Evolutionary conservation across 305 asterid genomes (phyloP), one percentile per base, ranked within the genome.

Genomic region (Withania somnifera): DNA sequence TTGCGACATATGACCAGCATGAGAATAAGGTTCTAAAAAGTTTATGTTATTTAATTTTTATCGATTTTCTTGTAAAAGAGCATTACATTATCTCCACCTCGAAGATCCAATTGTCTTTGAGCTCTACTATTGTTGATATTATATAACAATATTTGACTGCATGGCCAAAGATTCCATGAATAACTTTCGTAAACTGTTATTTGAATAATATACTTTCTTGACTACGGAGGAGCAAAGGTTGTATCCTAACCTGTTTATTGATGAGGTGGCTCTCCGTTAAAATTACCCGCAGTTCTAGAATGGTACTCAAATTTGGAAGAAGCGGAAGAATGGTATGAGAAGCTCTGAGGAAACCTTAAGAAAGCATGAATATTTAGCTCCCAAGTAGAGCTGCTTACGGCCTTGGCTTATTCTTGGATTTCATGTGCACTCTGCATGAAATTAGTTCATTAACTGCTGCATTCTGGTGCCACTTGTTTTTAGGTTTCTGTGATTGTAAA

Each of bases 1-100:
- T 94, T 87, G 97, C 98, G 69, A 97, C 99, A 22, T 97, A 93
- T 83, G 98, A 94, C 87, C 92, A 91, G 77, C 99, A 97, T 40
- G 99, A 94, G 64, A 97, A 93, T 86, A 97, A 93, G 99, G 99
- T 97, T 40, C 80, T 88, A 76, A 78, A 50, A 36, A 11, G 78
- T 75, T 82, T 57, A 38, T 81, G 17, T 76, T 45, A 81, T 79
- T 68, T 67, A 34, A 60, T 52, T 81, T 42, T 47, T 26, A 51
- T 54, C 63, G 10, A 36, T 15, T 28, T 54, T 28, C 80, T 76
- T 76, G 63, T 26, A 51, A 38, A 61, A 50, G 30, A 17, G 34
- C 63, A 53, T n/a, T 79, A 67, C 63, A 26, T 73, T 50, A 51
- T 51, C 63, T 75, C 30, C 28, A 76, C 47, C 47, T 76, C 8